Conservation (phyloP, 345 rosid genomes). For the Psidium friedrichsthalianum region DNA sequence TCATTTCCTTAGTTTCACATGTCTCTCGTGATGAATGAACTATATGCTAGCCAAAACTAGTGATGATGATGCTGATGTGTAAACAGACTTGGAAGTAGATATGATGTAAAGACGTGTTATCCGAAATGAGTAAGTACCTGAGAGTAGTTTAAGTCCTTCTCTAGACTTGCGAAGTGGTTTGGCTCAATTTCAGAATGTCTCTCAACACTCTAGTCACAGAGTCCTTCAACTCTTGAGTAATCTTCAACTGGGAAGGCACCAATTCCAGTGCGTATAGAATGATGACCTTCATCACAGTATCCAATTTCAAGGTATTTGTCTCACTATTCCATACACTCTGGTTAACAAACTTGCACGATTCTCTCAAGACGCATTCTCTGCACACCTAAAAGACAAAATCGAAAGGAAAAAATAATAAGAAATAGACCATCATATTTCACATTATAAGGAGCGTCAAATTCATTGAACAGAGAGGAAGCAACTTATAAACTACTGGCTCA, state of each 20-base stretch:
- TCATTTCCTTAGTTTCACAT: neutral
- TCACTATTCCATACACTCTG: conserved; percentile 36
- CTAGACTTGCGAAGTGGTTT: conserved; percentile 5
- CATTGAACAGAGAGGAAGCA: neutral
- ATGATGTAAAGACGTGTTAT: neutral
- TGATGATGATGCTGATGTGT: neutral
- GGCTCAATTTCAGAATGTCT: conserved; percentile 44
- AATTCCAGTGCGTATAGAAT: conserved; percentile 41
- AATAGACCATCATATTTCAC: neutral
- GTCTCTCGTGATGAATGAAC: neutral
- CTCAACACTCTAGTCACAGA: conserved; percentile 37
- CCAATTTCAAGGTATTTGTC: conserved; percentile 30
- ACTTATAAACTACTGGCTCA: conserved; percentile 17
- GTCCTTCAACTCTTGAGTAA: conserved; percentile 46
- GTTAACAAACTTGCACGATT: conserved; percentile 53
- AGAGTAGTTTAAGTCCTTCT: neutral
- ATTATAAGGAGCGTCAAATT: neutral
- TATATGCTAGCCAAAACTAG: neutral
- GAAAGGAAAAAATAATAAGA: neutral
- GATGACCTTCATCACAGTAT: conserved; percentile 50
- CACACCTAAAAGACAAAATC: conserved; percentile 50
- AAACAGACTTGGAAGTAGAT: neutral
- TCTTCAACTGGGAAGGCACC: conserved; percentile 30
- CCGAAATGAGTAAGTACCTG: neutral
- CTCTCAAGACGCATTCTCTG: conserved; percentile 38